Percentiles rank a stretch among this genome's conserved stretches.
Evolutionary conservation across 257 asterid species (phyloP).

Genomic region (Thymus quinquecostatus): DNA sequence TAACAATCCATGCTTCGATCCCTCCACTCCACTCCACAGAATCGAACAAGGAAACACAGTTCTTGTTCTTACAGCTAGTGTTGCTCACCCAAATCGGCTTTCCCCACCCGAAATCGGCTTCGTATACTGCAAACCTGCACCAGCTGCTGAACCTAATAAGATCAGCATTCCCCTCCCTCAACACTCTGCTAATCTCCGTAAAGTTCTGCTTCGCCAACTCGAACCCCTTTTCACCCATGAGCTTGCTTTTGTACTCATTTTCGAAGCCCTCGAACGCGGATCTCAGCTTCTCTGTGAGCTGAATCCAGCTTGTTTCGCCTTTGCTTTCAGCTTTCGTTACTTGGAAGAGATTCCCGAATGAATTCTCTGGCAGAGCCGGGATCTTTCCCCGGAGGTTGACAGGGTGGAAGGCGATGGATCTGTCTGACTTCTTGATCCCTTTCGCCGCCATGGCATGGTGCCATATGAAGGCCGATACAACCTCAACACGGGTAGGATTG

Average conservation of each 20-base stretch:
- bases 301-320: conserved; percentile 40
- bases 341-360: conserved; percentile 65
- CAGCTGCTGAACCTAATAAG: conserved; percentile 49
- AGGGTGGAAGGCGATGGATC: conserved; percentile 46
- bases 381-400: conserved; percentile 51
- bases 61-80: conserved; percentile 30
- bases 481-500: conserved; percentile 49
- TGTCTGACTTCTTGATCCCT: not conserved
- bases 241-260: conserved; percentile 19
- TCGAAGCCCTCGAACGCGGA: conserved; percentile 43
- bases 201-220: conserved; percentile 49
- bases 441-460: conserved; percentile 43
- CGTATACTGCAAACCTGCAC: conserved; percentile 47
- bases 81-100: conserved; percentile 52
- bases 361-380: conserved; percentile 40
- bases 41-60: conserved; percentile 32
- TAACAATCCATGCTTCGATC: conserved; percentile 52
- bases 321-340: conserved; percentile 34
- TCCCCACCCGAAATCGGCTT: conserved; percentile 70
- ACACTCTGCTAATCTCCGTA: conserved; percentile 13
- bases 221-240: conserved; percentile 46
- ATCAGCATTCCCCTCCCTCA: conserved; percentile 30
- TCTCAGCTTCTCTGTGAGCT: conserved; percentile 48
- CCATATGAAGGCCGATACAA: conserved; percentile 55
- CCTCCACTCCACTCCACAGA: conserved; percentile 41